Evolutionary conservation across 805 yeast species (phyloP).

Genomic region (Kluyveromyces lactis): DNA sequence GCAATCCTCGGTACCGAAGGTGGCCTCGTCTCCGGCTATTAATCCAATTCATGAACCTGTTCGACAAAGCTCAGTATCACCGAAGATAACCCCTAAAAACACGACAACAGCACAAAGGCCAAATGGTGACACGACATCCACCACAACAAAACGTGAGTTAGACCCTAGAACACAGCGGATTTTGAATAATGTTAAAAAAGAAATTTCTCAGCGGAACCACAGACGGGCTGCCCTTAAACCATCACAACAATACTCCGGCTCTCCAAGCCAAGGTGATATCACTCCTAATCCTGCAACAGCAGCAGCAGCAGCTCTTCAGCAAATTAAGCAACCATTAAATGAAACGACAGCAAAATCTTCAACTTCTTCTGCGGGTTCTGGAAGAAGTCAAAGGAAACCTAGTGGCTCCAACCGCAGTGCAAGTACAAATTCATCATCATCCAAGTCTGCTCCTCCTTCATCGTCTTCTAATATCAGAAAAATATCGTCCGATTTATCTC

Average conservation of each 20-base stretch:
- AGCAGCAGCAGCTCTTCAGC: slow-evolving; percentile 10
- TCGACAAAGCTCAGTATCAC: background rate
- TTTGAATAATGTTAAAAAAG: slow-evolving; percentile 23
- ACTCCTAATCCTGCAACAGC: slow-evolving; percentile 15
- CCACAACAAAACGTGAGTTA: slow-evolving; percentile 5
- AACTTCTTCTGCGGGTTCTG: slow-evolving; percentile 9
- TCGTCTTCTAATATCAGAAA: slow-evolving; percentile 1
- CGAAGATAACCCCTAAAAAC: slow-evolving; percentile 1
- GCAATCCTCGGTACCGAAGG: slow-evolving; percentile 34
- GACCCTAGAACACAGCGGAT: slow-evolving; percentile 28
- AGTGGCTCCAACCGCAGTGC: slow-evolving; percentile 2
- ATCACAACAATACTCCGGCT: background rate
- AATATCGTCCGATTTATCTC: slow-evolving; percentile 26
- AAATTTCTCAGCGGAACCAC: slow-evolving; percentile 15
- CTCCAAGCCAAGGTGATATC: slow-evolving; percentile 16
- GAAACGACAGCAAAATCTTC: slow-evolving; percentile 11
- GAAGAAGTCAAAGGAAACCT: slow-evolving; percentile 4
- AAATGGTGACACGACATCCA: background rate
- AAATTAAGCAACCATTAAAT: slow-evolving; percentile 14
- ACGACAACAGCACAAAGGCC: background rate
- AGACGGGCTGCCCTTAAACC: slow-evolving; percentile 5
- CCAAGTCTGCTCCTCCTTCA: background rate
- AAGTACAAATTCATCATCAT: background rate
- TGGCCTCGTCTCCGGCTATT: slow-evolving; percentile 13
- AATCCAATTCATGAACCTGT: background rate